Base-by-base conservation (phyloP, 169 alveolate genomes). In the Eimeria maxima region DNA sequence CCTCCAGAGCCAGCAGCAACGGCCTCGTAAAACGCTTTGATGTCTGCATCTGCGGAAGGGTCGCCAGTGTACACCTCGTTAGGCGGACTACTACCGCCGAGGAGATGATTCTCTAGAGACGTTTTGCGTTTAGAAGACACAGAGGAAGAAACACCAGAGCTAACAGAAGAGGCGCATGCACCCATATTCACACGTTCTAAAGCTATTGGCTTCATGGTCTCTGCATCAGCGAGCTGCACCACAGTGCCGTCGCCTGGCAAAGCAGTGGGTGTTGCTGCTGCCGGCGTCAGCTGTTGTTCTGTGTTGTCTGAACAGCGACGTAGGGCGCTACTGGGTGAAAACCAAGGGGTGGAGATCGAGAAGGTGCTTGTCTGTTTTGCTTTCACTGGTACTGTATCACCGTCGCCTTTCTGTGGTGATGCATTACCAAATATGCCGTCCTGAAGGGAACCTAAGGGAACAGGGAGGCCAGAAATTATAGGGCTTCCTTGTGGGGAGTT, bases 1-100 rank as follows among this genome's bases (percentile, higher is more conserved):
- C 8, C 27, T 18, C 69, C 69, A 60, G 69, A 13, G n/a, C 69
- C 69, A 8, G 69, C 69, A 60, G 69, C 60, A 14, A 50, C 42
- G 7, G 90, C 90, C 71, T 53, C 73, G n/a, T 83, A 83, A 55
- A 83, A 83, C 2, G 91, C 91, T 27, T 53, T 83, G 29, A 83
- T 83, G 4, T 83, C 91, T 22, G 69, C 91, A 83, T 83, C 91
- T 13, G 91, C 91, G 11, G 91, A 47, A 29, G 91, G 74, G 73
- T 55, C 60, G 4, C 91, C 91, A 7, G 91, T 83, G 74, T 83
- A 83, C n/a, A 53, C 73, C 73, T 53, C 91, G 38, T 20, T 22
- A 65, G 42, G 69, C 69, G 69, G 69, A 60, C 5, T 20, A 60
- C 5, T 20, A 4, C n/a, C 69, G 69, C 69, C 69, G 1, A 60